Percentiles rank a stretch among this genome's conserved stretches.
phyloP scores from a whole-genome alignment of 2,329 filamentous ascomycete species.

The Sarocladium strictum region DNA sequence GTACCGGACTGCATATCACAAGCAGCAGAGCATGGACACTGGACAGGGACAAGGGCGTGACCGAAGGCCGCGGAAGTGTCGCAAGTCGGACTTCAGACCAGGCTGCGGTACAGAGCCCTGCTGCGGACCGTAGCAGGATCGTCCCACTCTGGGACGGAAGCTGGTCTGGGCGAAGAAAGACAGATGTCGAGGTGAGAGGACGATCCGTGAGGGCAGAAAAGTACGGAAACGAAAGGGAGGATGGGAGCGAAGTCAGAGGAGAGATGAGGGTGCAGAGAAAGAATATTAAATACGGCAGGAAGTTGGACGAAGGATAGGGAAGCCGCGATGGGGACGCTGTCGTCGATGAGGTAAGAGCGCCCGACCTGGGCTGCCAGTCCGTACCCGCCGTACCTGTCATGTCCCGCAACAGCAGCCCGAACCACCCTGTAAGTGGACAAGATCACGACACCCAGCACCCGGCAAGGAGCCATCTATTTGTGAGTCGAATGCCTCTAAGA shows the following conservation, averaged over 20 bases:
- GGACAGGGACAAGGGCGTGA: neutral
- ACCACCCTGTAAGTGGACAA: slow-evolving; percentile 5
- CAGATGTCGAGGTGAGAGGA: neutral
- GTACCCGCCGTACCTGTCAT: neutral
- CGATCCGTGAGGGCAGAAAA: neutral
- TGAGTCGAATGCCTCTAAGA: neutral
- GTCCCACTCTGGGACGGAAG: neutral
- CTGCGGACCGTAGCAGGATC: neutral
- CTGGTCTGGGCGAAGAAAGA: neutral
- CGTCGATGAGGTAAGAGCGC: slow-evolving; percentile 8
- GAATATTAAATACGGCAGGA: neutral
- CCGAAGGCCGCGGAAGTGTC: neutral
- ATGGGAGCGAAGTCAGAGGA: too few species aligned
- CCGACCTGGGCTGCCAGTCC: neutral
- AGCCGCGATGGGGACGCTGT: neutral
- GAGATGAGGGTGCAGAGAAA: neutral
- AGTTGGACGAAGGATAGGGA: neutral
- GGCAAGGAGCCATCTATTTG: neutral
- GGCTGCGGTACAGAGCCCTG: neutral
- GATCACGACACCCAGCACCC: neutral
- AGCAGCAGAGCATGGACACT: neutral
- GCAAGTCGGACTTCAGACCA: neutral
- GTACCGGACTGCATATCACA: neutral
- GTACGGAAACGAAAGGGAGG: neutral
- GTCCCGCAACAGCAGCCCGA: neutral